Evolutionary conservation across 208 protist genomes (phyloP).

Genomic region (Leishmania aethiopica): DNA sequence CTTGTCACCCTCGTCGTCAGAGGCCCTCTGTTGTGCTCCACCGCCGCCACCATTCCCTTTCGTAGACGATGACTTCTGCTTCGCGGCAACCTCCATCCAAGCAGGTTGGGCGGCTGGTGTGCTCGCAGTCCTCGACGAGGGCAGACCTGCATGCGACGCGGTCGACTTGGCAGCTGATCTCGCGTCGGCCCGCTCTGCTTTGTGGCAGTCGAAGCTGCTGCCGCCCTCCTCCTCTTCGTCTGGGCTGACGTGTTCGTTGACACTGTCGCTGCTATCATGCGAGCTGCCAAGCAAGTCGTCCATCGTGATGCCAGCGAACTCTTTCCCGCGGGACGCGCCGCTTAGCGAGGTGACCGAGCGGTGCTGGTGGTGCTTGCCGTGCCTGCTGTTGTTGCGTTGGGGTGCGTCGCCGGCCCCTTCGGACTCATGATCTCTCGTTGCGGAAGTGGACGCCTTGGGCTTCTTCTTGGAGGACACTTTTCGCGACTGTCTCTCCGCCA

Average conservation of each 20-base stretch:
- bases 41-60: not conserved
- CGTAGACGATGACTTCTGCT: not conserved
- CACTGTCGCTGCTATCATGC: conserved; percentile 17
- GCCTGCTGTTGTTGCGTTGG: conserved; percentile 1
- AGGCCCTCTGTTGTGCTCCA: not conserved
- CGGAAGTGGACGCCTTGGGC: conserved; percentile 3
- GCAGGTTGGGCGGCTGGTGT: conserved; percentile 5
- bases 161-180: not conserved
- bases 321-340: not conserved
- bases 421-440: not conserved
- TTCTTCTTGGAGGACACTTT: conserved; percentile 24
- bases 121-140: not conserved
- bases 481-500: conserved; percentile 34
- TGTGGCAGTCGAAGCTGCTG: not conserved
- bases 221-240: conserved; percentile 2
- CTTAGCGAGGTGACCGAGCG: conserved; percentile 3
- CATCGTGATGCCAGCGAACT: conserved; percentile 29
- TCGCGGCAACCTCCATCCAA: conserved; percentile 20
- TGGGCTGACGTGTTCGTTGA: not conserved
- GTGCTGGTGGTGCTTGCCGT: conserved; percentile 1
- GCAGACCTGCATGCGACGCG: not conserved
- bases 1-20: not conserved
- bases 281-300: conserved; percentile 57
- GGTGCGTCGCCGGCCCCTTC: not conserved
- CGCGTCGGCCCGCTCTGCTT: not conserved